Percentiles rank a stretch among this genome's conserved stretches.
Evolutionary conservation across 495 filamentous ascomycete genomes (phyloP).

Genomic region (Aspergillus baeticus): DNA sequence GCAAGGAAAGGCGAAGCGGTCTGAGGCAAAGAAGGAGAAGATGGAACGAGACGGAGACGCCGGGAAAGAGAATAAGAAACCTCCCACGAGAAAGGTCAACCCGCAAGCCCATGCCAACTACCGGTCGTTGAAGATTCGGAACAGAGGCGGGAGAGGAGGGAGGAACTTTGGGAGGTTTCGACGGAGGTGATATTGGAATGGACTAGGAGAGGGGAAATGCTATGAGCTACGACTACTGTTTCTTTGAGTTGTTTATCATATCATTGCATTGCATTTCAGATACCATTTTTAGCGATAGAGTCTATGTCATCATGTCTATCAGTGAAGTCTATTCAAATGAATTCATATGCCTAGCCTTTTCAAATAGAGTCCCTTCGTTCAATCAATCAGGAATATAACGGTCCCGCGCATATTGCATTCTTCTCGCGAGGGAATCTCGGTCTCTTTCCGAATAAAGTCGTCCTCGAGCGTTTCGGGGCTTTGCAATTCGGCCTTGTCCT

Average conservation of each 20-base stretch:
- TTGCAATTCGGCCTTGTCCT: constrained; percentile 28
- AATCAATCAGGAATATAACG: constrained; percentile 41
- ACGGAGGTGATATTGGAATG: constrained; percentile 39
- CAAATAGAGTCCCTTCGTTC: constrained; percentile 12
- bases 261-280: constrained; percentile 9
- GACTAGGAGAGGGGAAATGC: not conserved
- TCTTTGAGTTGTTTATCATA: constrained; percentile 3
- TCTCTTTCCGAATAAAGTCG: constrained; percentile 11
- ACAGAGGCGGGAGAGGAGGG: constrained; percentile 46
- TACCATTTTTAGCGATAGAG: constrained; percentile 25
- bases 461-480: constrained; percentile 17
- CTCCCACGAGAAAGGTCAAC: constrained; percentile 63
- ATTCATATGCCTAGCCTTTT: constrained; percentile 5
- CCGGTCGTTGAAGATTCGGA: constrained; percentile 74
- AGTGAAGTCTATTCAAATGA: constrained; percentile 15
- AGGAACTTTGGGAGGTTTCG: constrained; percentile 45
- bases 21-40: constrained; percentile 29
- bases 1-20: constrained; percentile 10
- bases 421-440: constrained; percentile 24
- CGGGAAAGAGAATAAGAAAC: constrained; percentile 46
- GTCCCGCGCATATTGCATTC: constrained; percentile 32
- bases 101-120: constrained; percentile 81
- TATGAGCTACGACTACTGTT: constrained; percentile 32
- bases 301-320: too few relatives aligned
- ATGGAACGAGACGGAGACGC: constrained; percentile 18